Evolutionary conservation across 257 asterid species (phyloP), one percentile per base, ranked within the genome.

Genomic region (Lycium barbarum): DNA sequence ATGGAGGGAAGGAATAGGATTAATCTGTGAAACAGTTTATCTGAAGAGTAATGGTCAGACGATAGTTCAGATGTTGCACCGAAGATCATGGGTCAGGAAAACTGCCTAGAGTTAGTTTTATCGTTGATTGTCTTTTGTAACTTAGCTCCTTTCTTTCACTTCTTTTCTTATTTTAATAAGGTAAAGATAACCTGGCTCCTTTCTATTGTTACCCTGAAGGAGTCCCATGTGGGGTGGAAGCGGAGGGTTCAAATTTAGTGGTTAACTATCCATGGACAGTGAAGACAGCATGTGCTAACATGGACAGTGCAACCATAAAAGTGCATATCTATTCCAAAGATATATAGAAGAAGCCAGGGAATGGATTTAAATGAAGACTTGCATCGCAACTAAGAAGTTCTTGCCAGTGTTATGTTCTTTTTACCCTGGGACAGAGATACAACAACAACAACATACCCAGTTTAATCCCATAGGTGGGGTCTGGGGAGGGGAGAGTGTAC

Each of bases 41-140:
- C 61, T 74, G 61, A 20, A 74, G 38, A 74, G 81, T 22, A 47
- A 47, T 74, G 61, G 43, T 74, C 81, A 74, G 61, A 47, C 20
- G 40, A 74, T 74, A 43, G 40, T 49, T 61, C 81, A 74, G 20
- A 49, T n/a, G 0, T 11, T 12, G 20, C 61, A 74, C 43, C 9
- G 13, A 12, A 49, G 81, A 74, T 20, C 13, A 49, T 47, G 81
- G 55, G n/a, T 72, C 80, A n/a, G 35, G 81, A 49, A 45, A 26
- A 26, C 49, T 73, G 38, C n/a, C 20, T 47, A 47, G 20, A 18
- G 40, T 73, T 47, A 20, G 38, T 20, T 71, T 73, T 47, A 47
- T 20, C 81, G 14, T 20, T 47, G 61, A 73, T 47, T 20, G 57
- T 47, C 58, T 10, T 71, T n/a, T 72, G 58, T 72, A 3, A 45